Conservation (phyloP, 2,329 filamentous ascomycete species). For the Fusarium sp. region DNA sequence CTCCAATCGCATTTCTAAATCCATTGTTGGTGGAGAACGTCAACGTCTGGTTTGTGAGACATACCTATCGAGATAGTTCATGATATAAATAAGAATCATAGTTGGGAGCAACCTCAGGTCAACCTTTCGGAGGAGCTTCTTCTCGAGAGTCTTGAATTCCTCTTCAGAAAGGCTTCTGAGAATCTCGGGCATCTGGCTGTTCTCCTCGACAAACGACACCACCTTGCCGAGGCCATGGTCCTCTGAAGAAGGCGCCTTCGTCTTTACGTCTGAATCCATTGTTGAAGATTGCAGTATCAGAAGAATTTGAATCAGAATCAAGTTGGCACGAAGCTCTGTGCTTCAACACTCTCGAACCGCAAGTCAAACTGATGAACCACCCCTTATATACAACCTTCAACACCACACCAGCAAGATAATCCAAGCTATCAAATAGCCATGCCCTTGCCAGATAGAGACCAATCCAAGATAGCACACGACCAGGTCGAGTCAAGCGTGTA, state of each 20-base stretch:
- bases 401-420: not conserved
- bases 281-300: not conserved
- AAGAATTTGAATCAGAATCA: not conserved
- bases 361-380: not conserved
- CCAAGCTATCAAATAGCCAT: not conserved
- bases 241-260: not conserved
- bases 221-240: not conserved
- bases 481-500: not conserved
- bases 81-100: slow-evolving; percentile 10
- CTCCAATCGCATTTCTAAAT: slow-evolving; percentile 8
- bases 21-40: not conserved
- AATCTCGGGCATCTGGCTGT: not conserved
- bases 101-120: slow-evolving; percentile 1
- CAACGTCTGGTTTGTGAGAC: not conserved
- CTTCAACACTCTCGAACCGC: not conserved
- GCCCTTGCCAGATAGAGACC: not conserved
- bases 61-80: slow-evolving; percentile 9
- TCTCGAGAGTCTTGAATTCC: slow-evolving; percentile 2
- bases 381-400: not conserved
- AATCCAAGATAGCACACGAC: slow-evolving; percentile 1
- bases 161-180: not conserved
- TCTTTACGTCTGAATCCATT: not conserved
- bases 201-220: not conserved
- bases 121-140: slow-evolving; percentile 1
- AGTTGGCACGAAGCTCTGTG: not conserved